Evolutionary conservation across 2,329 filamentous ascomycete genomes (phyloP), one percentile per base, ranked within the genome.

Genomic region (Ophiostoma novo-ulmi): DNA sequence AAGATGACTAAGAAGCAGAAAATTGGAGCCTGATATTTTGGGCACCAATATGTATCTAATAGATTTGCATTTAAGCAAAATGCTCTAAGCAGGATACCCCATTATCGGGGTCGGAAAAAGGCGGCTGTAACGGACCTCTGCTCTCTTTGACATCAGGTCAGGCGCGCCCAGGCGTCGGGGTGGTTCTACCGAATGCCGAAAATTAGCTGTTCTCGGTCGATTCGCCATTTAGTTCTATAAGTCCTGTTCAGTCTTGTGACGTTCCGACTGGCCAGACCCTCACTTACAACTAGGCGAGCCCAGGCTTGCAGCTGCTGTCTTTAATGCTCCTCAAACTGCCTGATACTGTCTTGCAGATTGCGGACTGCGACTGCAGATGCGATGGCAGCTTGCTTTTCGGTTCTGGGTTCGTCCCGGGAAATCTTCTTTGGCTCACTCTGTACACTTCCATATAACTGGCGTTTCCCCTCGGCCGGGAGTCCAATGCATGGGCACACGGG

Each of bases 381-480:
- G 10, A 61, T 14, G 7, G 22, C 26, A 63, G 26, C 20, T 36
- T n/a, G 17, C 20, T 63, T 63, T 36, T 63, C 58, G 26, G 52
- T n/a, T 64, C 61, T 10, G 39, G 61, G 63, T 5, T 64, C 61
- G 69, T 73, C 72, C 75, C 74, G 75, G 75, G 72, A 75, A 75
- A 76, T 75, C 71, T 71, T 76, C 75, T 76, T 76, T 67, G 61
- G 14, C 10, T 13, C 58, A 13, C 14, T 20, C 44, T 20, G 17
- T n/a, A 6, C 44, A 20, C 7, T 7, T 48, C 17, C 61, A 64
- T 39, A 22, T 39, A 36, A 35, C 36, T 39, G 63, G 31, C 22
- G 67, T 73, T 76, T 76, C 75, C 76, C 73, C 75, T 76, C 75
- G 76, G 74, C 76, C 76, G 75, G 75, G 75, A 74, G 35, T 22